Percentiles rank a stretch among this genome's conserved stretches.
Conservation (phyloP, 1,284 basidiomycete genomes). For the Rhodotorula sp. region DNA sequence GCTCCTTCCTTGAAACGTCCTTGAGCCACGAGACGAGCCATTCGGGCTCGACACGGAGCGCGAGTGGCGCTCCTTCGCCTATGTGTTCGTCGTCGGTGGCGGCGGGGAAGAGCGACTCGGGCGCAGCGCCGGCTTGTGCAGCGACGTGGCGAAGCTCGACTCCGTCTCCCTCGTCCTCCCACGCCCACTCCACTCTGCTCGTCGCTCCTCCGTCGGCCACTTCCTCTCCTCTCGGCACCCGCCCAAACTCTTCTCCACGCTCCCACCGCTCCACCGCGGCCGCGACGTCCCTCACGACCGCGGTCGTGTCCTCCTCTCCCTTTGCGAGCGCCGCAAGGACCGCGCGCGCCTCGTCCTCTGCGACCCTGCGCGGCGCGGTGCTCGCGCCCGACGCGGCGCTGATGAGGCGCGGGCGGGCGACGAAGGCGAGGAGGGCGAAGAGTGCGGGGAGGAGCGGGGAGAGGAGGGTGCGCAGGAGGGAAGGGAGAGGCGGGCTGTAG, state of each 20-base stretch:
- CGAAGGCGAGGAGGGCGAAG: slow-evolving; percentile 63
- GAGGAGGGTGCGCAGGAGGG: slow-evolving; percentile 65
- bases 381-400: slow-evolving; percentile 52
- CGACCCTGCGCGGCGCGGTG: slow-evolving; percentile 26
- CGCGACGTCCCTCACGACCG: slow-evolving; percentile 66
- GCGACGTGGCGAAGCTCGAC: background rate
- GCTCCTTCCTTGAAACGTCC: slow-evolving; percentile 64
- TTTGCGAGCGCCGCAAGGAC: slow-evolving; percentile 73
- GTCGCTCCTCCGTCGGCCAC: slow-evolving; percentile 26
- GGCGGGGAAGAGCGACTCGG: background rate
- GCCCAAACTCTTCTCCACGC: slow-evolving; percentile 47
- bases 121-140: too few species aligned
- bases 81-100: slow-evolving; percentile 54
- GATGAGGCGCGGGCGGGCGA: slow-evolving; percentile 52
- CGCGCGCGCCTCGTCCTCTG: slow-evolving; percentile 62
- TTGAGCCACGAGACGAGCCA: slow-evolving; percentile 68
- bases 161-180: slow-evolving; percentile 49
- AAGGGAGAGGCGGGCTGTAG: slow-evolving; percentile 69
- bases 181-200: slow-evolving; percentile 56
- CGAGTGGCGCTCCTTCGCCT: slow-evolving; percentile 52
- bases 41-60: slow-evolving; percentile 64
- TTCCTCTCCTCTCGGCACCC: background rate
- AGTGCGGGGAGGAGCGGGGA: slow-evolving; percentile 57
- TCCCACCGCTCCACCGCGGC: slow-evolving; percentile 60
- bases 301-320: slow-evolving; percentile 57